Evolutionary conservation across 2,329 filamentous ascomycete species (phyloP).

Genomic region (Fusarium marasasianum): DNA sequence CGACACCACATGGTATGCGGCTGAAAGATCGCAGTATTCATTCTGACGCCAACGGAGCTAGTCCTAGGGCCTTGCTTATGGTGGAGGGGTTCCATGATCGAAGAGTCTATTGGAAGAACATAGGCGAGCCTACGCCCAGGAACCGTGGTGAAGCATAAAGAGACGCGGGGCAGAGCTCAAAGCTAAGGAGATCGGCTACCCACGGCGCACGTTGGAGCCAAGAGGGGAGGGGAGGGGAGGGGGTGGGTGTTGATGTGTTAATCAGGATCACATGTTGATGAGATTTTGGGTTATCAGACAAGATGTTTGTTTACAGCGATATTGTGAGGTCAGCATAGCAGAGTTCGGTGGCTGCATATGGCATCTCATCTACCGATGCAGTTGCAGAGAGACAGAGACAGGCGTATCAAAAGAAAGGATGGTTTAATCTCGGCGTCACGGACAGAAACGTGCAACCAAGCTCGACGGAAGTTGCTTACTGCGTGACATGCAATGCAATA

Average conservation of each 20-base stretch:
- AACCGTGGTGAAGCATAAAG: conserved; percentile 18
- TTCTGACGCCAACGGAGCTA: conserved; percentile 8
- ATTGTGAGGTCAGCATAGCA: conserved; percentile 14
- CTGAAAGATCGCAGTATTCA: conserved; percentile 20
- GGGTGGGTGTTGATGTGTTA: conserved; percentile 18
- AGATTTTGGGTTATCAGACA: conserved; percentile 14
- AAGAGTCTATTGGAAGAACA: conserved; percentile 26
- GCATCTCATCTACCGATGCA: neutral
- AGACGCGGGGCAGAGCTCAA: conserved; percentile 21
- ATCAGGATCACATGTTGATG: conserved; percentile 33
- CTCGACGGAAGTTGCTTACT: neutral
- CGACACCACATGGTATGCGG: conserved; percentile 34
- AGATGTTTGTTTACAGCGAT: conserved; percentile 25
- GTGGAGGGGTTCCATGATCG: conserved; percentile 3
- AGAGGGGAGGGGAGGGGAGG: neutral
- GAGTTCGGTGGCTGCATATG: conserved; percentile 11
- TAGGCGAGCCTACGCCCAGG: conserved; percentile 29
- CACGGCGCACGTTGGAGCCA: conserved; percentile 27
- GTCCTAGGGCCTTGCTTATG: conserved; percentile 5
- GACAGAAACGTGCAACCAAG: conserved; percentile 6
- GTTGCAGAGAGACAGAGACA: conserved; percentile 10
- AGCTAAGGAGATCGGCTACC: conserved; percentile 35
- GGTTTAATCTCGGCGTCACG: conserved; percentile 17
- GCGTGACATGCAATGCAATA: conserved; percentile 20
- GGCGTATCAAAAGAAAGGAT: conserved; percentile 32